A percentile compares a stretch with the other conserved stretches of the same genome.
These are phyloP conservation scores for Nicotiana knightiana DNA, from an alignment of 257 asterid genomes.

Conservation along the genomic window DNA sequence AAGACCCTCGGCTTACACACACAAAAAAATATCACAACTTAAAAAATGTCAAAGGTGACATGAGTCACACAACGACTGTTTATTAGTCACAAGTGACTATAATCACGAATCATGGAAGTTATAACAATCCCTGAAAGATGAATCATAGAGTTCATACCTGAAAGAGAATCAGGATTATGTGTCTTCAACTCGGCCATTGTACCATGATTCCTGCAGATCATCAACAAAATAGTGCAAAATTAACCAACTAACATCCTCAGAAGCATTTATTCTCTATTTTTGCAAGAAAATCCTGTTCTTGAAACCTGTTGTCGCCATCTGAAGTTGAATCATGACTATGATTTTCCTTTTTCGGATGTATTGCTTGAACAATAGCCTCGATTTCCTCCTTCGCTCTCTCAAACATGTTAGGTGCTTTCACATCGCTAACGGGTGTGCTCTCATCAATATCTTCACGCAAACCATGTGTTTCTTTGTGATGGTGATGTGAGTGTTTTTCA, in stretches of 20 bases:
- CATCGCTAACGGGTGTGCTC: constrained; percentile 41
- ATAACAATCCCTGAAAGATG: not conserved
- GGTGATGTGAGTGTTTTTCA: constrained; percentile 24
- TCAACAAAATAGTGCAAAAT: not conserved
- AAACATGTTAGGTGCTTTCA: constrained; percentile 73
- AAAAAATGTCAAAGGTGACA: not conserved
- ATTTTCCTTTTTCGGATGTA: constrained; percentile 52
- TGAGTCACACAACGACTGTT: not conserved
- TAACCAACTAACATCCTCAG: not conserved
- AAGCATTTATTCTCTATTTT: not conserved
- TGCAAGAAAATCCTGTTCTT: not conserved
- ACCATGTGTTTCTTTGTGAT: constrained; percentile 68
- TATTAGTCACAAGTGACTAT: not conserved
- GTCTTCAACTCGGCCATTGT: constrained; percentile 18
- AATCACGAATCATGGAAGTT: not conserved
- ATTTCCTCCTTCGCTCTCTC: constrained; percentile 79
- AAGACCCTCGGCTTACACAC: not conserved
- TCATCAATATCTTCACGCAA: constrained; percentile 51
- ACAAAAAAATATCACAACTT: not conserved
- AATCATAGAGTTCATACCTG: constrained; percentile 29
- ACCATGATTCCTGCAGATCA: constrained; percentile 34
- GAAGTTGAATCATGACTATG: constrained; percentile 6
- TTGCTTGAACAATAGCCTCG: constrained; percentile 58
- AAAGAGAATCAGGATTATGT: constrained; percentile 25
- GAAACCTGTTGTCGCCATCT: constrained; percentile 28